Percentiles rank a stretch among this genome's conserved stretches.
Conservation (phyloP, 1,284 basidiomycete genomes). For the Ustilago hordei region DNA sequence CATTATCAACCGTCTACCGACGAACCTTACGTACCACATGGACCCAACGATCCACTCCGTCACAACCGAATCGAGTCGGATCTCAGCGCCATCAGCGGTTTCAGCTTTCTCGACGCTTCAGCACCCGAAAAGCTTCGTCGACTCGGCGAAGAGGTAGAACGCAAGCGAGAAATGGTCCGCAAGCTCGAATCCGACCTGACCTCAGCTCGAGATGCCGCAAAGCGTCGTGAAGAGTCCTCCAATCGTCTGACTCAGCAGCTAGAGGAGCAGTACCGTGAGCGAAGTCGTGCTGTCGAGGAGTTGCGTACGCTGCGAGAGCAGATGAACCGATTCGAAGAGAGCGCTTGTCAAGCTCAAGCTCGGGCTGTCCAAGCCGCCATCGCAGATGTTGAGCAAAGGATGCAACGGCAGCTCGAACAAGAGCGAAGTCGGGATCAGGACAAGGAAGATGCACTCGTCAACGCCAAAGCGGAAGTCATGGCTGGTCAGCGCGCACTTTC, state of each 20-base stretch:
- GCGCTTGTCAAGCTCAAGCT: slow-evolving; percentile 15
- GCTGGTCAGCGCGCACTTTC: slow-evolving; percentile 22
- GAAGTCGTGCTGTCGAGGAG: slow-evolving; percentile 21
- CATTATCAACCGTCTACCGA: slow-evolving; percentile 24
- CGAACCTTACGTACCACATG: slow-evolving; percentile 35
- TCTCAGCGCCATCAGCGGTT: slow-evolving; percentile 45
- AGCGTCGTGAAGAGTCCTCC: slow-evolving; percentile 19
- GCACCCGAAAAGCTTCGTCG: slow-evolving; percentile 40
- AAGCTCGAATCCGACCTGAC: slow-evolving; percentile 32
- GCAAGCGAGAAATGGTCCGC: slow-evolving; percentile 28
- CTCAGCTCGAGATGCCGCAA: slow-evolving; percentile 18
- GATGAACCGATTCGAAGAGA: slow-evolving; percentile 17
- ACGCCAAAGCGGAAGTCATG: slow-evolving; percentile 34
- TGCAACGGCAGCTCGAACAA: slow-evolving; percentile 24
- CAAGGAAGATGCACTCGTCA: slow-evolving; percentile 35
- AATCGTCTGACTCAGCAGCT: slow-evolving; percentile 31
- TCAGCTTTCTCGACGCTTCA: slow-evolving; percentile 45
- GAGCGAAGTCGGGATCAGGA: slow-evolving; percentile 28
- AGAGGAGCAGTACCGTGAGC: slow-evolving; percentile 41
- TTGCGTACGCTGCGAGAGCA: slow-evolving; percentile 20
- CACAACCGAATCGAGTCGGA: slow-evolving; percentile 48
- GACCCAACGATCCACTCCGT: slow-evolving; percentile 28
- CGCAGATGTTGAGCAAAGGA: slow-evolving; percentile 31
- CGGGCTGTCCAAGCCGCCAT: slow-evolving; percentile 25
- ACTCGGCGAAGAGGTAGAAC: slow-evolving; percentile 33